Conservation (phyloP, 805 yeast species). For the Suhomyces prunicola region DNA sequence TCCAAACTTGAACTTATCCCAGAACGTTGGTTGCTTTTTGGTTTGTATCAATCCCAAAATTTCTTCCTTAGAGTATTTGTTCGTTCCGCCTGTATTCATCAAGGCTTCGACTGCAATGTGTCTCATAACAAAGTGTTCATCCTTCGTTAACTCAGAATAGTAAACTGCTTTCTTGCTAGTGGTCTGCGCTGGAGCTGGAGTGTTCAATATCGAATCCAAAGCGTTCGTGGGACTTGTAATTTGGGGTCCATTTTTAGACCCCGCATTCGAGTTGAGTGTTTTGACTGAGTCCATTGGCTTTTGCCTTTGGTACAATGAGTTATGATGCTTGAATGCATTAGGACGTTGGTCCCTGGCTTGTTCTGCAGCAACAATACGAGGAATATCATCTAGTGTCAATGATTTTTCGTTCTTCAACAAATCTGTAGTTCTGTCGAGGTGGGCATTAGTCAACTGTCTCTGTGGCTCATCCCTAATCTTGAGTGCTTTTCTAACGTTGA, state of each 20-base stretch:
- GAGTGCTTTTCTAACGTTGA: constrained; percentile 23
- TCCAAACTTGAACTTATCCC: constrained; percentile 52
- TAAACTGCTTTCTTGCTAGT: constrained; percentile 37
- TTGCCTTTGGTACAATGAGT: constrained; percentile 39
- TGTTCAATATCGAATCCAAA: constrained; percentile 9
- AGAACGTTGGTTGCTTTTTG: constrained; percentile 44
- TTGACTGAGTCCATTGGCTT: constrained; percentile 25
- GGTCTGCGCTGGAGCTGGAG: background rate
- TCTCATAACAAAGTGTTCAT: constrained; percentile 57
- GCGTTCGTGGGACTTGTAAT: constrained; percentile 9
- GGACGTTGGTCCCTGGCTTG: constrained; percentile 93
- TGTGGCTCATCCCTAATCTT: constrained; percentile 39
- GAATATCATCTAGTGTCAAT: constrained; percentile 91
- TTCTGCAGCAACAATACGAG: constrained; percentile 94
- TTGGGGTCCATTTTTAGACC: constrained; percentile 5
- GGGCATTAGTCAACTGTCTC: constrained; percentile 27
- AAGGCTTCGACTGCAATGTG: constrained; percentile 58
- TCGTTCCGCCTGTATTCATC: constrained; percentile 24
- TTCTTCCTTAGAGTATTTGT: constrained; percentile 28
- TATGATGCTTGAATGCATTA: constrained; percentile 84
- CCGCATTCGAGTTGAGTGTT: constrained; percentile 11
- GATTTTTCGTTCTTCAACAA: constrained; percentile 77
- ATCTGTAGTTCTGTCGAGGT: constrained; percentile 62
- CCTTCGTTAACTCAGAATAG: constrained; percentile 59
- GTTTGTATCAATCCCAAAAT: constrained; percentile 42